Percentiles rank a stretch among this genome's conserved stretches.
phyloP scores from a whole-genome alignment of 2,329 filamentous ascomycete species.

The Penicillium sp. region DNA sequence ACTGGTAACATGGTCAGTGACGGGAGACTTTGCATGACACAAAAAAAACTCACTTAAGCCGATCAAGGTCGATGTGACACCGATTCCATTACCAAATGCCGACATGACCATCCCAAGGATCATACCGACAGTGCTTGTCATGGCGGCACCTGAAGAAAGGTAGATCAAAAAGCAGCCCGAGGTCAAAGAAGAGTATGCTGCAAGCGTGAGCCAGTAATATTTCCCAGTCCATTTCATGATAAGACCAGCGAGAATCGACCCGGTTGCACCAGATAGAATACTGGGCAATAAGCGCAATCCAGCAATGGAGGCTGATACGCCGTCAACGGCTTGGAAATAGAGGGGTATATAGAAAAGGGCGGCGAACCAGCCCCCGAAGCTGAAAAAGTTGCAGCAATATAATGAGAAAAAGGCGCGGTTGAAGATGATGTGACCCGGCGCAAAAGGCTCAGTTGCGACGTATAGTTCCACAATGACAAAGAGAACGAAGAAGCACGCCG shows the following conservation, averaged over 20 bases:
- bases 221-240: constrained; percentile 69
- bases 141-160: constrained; percentile 57
- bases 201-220: constrained; percentile 69
- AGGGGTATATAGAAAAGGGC: constrained; percentile 73
- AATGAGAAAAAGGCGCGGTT: constrained; percentile 65
- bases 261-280: constrained; percentile 62
- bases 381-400: constrained; percentile 73
- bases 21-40: not conserved
- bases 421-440: constrained; percentile 72
- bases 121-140: constrained; percentile 53
- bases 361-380: constrained; percentile 60
- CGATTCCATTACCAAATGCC: constrained; percentile 58
- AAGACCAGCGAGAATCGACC: constrained; percentile 64
- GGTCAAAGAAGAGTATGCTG: constrained; percentile 55
- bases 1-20: constrained; percentile 44
- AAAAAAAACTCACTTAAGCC: constrained; percentile 54
- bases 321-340: constrained; percentile 73
- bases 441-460: constrained; percentile 70
- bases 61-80: constrained; percentile 71
- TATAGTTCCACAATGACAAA: constrained; percentile 70
- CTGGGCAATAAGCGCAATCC: constrained; percentile 67
- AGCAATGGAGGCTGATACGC: constrained; percentile 62
- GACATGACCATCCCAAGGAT: constrained; percentile 58
- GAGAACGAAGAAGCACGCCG: constrained; percentile 60
- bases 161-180: constrained; percentile 58